Conservation (phyloP, 129 eudicot species). For the Silybum marianum region DNA sequence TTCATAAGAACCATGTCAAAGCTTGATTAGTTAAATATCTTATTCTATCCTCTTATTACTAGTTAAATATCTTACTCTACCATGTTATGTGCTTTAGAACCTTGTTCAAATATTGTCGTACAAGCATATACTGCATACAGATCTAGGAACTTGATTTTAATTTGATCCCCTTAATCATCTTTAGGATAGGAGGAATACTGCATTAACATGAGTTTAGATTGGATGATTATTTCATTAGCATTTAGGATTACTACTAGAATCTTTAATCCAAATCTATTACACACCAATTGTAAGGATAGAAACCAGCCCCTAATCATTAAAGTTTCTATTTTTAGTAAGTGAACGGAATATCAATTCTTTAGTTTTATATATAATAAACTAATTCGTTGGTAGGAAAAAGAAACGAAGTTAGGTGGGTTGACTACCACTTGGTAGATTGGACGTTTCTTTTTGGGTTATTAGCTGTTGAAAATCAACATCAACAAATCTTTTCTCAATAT, state of each 20-base stretch:
- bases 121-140: constrained; percentile 17
- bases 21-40: not conserved
- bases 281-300: no score
- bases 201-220: not conserved
- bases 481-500: constrained; percentile 28
- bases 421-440: constrained; percentile 21
- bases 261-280: not conserved
- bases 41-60: not conserved
- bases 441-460: constrained; percentile 28
- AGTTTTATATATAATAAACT: not conserved
- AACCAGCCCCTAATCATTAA: not conserved
- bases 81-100: constrained; percentile 8
- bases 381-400: constrained; percentile 12
- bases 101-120: constrained; percentile 16
- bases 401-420: constrained; percentile 14
- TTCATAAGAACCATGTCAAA: constrained; percentile 30
- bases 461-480: constrained; percentile 34
- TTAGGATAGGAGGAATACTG: not conserved
- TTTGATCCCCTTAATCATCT: not conserved
- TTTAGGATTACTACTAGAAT: constrained; percentile 12
- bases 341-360: not conserved
- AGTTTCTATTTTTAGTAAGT: constrained; percentile 9
- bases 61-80: constrained; percentile 6
- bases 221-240: constrained; percentile 8
- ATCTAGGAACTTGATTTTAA: constrained; percentile 1